Conservation (phyloP, 768 basidiomycete genomes). For the Lanmaoa rubissima region DNA sequence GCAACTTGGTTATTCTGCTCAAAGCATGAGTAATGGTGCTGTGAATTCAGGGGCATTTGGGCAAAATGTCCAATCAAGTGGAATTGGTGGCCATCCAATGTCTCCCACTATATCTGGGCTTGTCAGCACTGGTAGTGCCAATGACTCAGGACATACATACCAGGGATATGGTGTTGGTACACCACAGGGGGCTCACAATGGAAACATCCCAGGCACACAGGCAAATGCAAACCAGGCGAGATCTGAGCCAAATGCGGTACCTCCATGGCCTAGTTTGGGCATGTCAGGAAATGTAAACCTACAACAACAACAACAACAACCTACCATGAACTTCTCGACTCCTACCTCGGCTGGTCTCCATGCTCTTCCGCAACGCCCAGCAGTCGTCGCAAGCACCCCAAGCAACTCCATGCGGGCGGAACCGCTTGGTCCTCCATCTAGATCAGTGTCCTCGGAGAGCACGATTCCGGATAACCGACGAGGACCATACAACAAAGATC, state of each 20-base stretch:
- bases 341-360: background rate
- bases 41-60: background rate
- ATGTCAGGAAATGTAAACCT: constrained; percentile 2
- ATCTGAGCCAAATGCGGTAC: background rate
- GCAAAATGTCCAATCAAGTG: background rate
- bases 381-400: background rate
- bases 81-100: background rate
- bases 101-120: background rate
- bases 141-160: background rate
- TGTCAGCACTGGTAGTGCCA: background rate
- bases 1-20: constrained; percentile 5
- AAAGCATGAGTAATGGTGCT: background rate
- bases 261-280: constrained; percentile 1
- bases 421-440: constrained; percentile 14
- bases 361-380: constrained; percentile 22
- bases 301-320: background rate
- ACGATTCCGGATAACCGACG: constrained; percentile 18
- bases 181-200: constrained; percentile 2
- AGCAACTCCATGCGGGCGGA: constrained; percentile 17
- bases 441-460: constrained; percentile 19
- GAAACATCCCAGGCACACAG: background rate
- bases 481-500: constrained; percentile 17
- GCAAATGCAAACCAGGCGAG: constrained; percentile 3
- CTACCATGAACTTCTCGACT: background rate
- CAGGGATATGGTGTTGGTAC: constrained; percentile 9